Base-by-base conservation (phyloP, 2,329 filamentous ascomycete genomes). In the Alternaria postmessia region DNA sequence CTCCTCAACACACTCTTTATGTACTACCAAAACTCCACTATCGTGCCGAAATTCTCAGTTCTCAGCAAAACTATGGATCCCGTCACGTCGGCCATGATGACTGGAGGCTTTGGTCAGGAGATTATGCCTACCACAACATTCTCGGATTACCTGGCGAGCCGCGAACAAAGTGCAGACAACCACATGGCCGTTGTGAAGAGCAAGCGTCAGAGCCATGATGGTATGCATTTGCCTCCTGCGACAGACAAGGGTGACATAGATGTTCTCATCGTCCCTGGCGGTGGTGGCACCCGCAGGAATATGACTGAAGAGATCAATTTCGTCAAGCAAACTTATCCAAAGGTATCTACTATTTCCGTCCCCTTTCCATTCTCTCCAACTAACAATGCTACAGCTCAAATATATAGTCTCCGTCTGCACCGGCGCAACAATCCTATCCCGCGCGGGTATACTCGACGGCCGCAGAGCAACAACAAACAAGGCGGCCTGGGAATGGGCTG, bases 401-500 rank as follows among this genome's bases (percentile, higher is more conserved):
- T 85, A 87, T 62, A 73, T 91, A 38, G 80, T 91, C 49, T 88
- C 87, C 0, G 82, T 92, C 14, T 92, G 89, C 75, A 91, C 88
- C 0, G 89, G 89, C 0, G 80, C 87, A 0, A 83, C 83, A 1
- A 72, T 90, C 5, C 83, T 85, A 0, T 87, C 88, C 0, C 79
- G 81, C 41, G 79, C 88, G 0, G 89, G 89, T 0, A 74, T 91
- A 2, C 74, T 92, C 12, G 83, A 90, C 57, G 85, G 86, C 0
- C 81, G 78, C 55, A 78, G 82, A 5, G 90, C 88, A 3, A 91
- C 89, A 1, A 89, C 88, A 5, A 91, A 91, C 71, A 91, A 91
- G 76, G 73, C 73, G 3, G 78, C 82, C 0, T 91, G 84, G 82
- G 7, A 59, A 0, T 75, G 71, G 70, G 83, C 85, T 1, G 83